Evolutionary conservation across 1,139 yeast species (phyloP).

Genomic region (Hyphopichia burtonii): DNA sequence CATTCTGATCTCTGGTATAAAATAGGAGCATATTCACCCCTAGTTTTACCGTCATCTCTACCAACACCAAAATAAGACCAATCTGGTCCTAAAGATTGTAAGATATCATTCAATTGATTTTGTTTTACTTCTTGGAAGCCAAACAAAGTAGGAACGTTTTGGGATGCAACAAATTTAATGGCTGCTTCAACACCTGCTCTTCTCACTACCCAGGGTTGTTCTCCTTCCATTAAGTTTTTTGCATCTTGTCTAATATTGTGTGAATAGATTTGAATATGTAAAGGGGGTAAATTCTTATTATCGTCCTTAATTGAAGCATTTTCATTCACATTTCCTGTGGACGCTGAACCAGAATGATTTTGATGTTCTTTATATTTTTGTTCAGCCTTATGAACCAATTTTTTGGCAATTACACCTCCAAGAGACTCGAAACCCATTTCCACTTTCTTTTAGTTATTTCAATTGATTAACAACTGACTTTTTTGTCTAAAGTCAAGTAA

Average conservation of each 20-base stretch:
- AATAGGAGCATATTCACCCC: conserved; percentile 47
- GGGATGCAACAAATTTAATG: conserved; percentile 23
- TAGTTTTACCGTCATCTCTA: conserved; percentile 39
- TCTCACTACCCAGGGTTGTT: conserved; percentile 38
- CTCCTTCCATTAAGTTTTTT: conserved; percentile 20
- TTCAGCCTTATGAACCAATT: conserved; percentile 2
- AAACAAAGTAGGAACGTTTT: conserved; percentile 28
- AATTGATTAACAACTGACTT: too few species aligned
- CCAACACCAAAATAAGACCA: conserved; percentile 49
- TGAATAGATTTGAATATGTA: conserved; percentile 34
- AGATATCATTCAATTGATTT: conserved; percentile 40
- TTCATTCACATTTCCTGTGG: background rate
- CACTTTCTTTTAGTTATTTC: background rate
- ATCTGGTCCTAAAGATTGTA: conserved; percentile 18
- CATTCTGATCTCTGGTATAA: conserved; percentile 34
- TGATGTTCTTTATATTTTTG: conserved; percentile 6
- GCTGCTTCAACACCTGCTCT: conserved; percentile 28
- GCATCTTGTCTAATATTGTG: conserved; percentile 46
- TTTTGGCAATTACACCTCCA: background rate
- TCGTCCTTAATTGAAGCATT: conserved; percentile 6
- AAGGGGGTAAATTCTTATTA: conserved; percentile 10
- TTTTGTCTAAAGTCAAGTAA: too few species aligned
- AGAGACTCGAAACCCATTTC: background rate
- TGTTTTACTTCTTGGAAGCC: conserved; percentile 47
- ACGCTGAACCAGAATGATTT: conserved; percentile 1